Evolutionary conservation across 768 basidiomycete genomes (phyloP), one percentile per base, ranked within the genome.

Genomic region (Pisolithus sp.): DNA sequence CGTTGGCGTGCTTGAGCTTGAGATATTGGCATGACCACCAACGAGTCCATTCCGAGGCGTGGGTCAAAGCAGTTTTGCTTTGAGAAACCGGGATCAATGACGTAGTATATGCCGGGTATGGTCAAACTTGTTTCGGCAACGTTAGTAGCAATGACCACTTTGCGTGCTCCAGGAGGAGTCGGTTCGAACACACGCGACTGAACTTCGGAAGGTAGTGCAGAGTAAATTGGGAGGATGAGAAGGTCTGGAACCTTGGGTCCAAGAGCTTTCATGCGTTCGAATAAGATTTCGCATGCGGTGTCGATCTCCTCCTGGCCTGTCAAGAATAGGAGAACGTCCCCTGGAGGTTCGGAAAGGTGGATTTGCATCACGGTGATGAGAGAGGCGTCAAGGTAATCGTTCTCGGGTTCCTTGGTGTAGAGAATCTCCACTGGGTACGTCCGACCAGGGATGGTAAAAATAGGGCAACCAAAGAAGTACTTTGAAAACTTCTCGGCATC

Each of bases 351-450:
- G 43, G 95, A 96, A 30, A 99, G 79, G 67, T 99, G 96, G 53
- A 99, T 99, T 69, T 99, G 96, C 89, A 98, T 95, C 63, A 99
- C 89, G 4, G 96, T 98, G 60, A 98, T 98, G 55, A 99, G 85
- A 21, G 94, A 93, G 0, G 95, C 94, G 59, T 98, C 96, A 51
- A 99, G 82, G 69, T 99, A 99, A 69, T 99, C 96, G 20, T 81
- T 79, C 69, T 98, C 96, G 0, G 96, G 96, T 63, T 99, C 96
- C 67, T 98, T 98, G 59, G 95, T 97, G 72, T 98, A 99, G n/a
- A 98, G 75, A 28, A 89, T 80, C 69, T 99, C 96, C 56, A 98
- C 96, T 6, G 96, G 96, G 71, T 91, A 98, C n/a, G 93, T 93
- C 62, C 94, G 86, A 59, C 96, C 96, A n/a, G 96, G 96, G 57